Base-by-base conservation (phyloP, 2,329 filamentous ascomycete genomes). In the Arachnomyces sp. region DNA sequence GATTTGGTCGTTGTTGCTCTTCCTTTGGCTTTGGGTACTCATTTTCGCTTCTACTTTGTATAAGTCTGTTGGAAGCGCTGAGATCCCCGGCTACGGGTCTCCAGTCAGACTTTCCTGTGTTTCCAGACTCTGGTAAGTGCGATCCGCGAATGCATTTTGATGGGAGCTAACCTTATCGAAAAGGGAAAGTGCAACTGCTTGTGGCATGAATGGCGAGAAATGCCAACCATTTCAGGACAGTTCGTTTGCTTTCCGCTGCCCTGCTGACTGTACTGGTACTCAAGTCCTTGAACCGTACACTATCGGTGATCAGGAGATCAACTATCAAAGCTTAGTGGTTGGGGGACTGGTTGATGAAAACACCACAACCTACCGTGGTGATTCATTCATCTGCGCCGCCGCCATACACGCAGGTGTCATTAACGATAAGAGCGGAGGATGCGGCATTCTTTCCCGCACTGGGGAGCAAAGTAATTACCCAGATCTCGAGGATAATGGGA, bases 401-500 rank as follows among this genome's bases (percentile, higher is more conserved):
- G 76, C 76, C 31, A 67, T 79, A 14, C 76, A 80, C 54, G 71
- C 76, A 14, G 76, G 76, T 18, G 65, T 78, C 49, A 68, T 78
- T 48, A 67, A 59, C 38, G 65, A 78, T 47, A 54, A 60, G 2
- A 62, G 65, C 13, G 76, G 76, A 28, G 76, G 76, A 2, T 78
- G 75, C 48, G 76, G 74, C 34, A 70, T 76, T 3, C 51, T 79
- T 13, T 63, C 64, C 4, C 64, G 76, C 18, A 61, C 67, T 1
- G 76, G 76, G 14, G 69, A 77, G 46, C 67, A 70, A 38, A 53
- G 53, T 30, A 48, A 61, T 28, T 79, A 72, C 46, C 59, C 64
- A 4, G 60, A 62, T 20, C 59, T 64, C 5, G 63, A 67, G 31
- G 61, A 59, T 30, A 65, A 75, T 39, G 69, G 70, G 30, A 74